Evolutionary conservation across 2,329 filamentous ascomycete genomes (phyloP), one percentile per base, ranked within the genome.

Genomic region (Metarhizium robertsii): DNA sequence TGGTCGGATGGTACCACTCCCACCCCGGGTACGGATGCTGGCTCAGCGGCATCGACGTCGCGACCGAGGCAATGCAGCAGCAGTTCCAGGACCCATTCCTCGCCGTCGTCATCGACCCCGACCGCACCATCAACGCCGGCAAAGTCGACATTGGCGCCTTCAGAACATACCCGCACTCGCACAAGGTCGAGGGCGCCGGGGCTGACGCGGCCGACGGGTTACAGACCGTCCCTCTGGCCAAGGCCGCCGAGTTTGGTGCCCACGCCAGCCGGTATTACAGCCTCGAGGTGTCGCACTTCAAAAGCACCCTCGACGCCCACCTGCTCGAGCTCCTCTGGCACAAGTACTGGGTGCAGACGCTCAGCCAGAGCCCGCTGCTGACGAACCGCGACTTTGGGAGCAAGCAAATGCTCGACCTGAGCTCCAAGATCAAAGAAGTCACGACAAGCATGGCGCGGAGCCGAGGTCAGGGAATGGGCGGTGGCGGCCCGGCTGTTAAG

Each of bases 91-190:
- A 96, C 65, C 94, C 94, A 2, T 97, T 96, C 72, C 83, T 96
- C 53, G 94, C 94, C 40, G 89, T 99, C 53, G 94, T 99, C 61
- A 90, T 99, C 60, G 94, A 99, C 69, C 94, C 94, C 0, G 90
- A 99, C 68, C 87, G 92, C 61, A 99, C 94, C 16, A 92, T 97
- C 64, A 92, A 86, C 56, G 89, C 92, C 0, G 92, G 92, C 57
- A 96, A 95, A 69, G 92, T 99, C 57, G 94, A 99, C 67, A 97
- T 99, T 61, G 94, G 94, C 53, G 94, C 92, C 2, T 99, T 99
- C 75, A 80, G 94, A 63, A 97, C 94, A 2, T 96, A 87, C 64
- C 90, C 92, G 0, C 81, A 87, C 47, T 79, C 81, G 58, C 86
- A 94, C 71, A 85, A 84, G 58, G 76, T 83, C 1, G 59, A 65